Evolutionary conservation across 108 stramenopile species (phyloP).

Genomic region (Pseudonitzschia multistriata): DNA sequence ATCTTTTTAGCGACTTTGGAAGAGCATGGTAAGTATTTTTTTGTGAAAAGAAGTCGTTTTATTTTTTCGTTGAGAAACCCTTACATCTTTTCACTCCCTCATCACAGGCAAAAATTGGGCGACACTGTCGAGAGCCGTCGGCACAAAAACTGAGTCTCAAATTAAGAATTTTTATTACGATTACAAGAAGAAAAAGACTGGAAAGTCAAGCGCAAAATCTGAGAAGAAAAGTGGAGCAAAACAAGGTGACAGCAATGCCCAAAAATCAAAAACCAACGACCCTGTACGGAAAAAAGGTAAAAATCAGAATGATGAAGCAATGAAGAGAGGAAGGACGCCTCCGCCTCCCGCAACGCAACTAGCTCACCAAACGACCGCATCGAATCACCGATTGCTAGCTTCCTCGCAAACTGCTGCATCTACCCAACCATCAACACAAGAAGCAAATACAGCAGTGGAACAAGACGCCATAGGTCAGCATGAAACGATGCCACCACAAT

Average conservation of each 20-base stretch:
- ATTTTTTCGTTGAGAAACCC: conserved; percentile 10
- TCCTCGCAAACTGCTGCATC: background rate
- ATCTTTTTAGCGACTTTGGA: conserved; percentile 75
- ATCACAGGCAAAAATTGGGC: conserved; percentile 56
- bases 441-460: conserved; percentile 2
- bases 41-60: background rate
- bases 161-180: conserved; percentile 90
- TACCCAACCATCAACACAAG: background rate
- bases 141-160: conserved; percentile 70
- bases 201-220: conserved; percentile 28
- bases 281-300: background rate
- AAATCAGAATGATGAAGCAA: background rate
- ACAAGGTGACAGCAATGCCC: conserved; percentile 9
- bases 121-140: conserved; percentile 57
- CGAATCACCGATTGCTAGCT: background rate
- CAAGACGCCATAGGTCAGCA: conserved; percentile 36
- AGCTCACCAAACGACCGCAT: background rate
- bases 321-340: background rate
- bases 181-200: conserved; percentile 68
- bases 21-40: conserved; percentile 52
- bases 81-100: background rate
- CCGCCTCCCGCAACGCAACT: background rate
- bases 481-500: background rate
- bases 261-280: conserved; percentile 1
- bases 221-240: conserved; percentile 18